phyloP scores from a whole-genome alignment of 1,284 basidiomycete species.

The Clitocybe nebularis region DNA sequence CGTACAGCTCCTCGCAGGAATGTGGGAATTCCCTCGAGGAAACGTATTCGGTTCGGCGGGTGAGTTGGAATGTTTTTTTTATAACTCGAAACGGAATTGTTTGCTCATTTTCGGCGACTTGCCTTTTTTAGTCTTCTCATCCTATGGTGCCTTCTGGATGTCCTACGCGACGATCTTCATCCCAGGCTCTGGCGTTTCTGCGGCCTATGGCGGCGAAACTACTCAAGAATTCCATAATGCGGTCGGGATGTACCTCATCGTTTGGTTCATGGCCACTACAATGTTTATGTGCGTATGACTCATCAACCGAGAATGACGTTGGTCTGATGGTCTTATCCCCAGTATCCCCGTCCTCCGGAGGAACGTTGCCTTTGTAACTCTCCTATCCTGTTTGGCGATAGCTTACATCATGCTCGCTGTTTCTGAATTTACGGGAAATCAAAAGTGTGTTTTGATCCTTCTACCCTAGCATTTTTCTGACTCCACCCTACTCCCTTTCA shows the following conservation, averaged over 20 bases:
- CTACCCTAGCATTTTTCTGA: not conserved
- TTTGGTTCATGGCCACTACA: constrained; percentile 72
- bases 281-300: constrained; percentile 47
- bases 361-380: constrained; percentile 51
- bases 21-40: constrained; percentile 76
- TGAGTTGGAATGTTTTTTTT: constrained; percentile 26
- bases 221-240: constrained; percentile 48
- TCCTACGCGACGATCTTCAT: constrained; percentile 68
- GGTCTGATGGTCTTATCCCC: not conserved
- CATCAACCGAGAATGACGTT: not conserved
- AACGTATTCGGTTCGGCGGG: constrained; percentile 64
- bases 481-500: constrained; percentile 25
- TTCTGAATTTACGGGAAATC: constrained; percentile 31
- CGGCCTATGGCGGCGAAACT: constrained; percentile 37
- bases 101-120: not conserved
- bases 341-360: constrained; percentile 44
- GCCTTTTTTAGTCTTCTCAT: constrained; percentile 64
- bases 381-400: constrained; percentile 62
- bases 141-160: constrained; percentile 85
- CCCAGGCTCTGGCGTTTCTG: constrained; percentile 56
- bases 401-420: constrained; percentile 53
- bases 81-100: not conserved
- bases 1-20: constrained; percentile 63
- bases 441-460: constrained; percentile 20
- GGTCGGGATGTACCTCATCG: constrained; percentile 62